These are phyloP conservation scores for Xylariaceae sp. DNA, from an alignment of 2,329 filamentous ascomycete genomes.

Conservation along the genomic window DNA sequence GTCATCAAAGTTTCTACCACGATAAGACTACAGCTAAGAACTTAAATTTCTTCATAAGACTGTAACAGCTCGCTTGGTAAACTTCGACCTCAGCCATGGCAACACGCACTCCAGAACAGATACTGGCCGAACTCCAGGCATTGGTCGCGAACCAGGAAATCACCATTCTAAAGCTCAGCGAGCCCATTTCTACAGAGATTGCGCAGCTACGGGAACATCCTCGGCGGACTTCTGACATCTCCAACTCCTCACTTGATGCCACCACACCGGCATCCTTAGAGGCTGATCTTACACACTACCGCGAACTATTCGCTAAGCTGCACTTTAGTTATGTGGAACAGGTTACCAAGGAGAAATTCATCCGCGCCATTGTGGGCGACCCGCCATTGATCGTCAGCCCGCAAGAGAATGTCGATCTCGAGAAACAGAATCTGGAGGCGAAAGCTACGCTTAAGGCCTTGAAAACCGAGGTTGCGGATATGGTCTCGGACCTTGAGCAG, in stretches of 20 bases:
- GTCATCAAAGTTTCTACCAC: too few species aligned
- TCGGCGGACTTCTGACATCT: conserved; percentile 74
- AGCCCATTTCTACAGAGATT: conserved; percentile 68
- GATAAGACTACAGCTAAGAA: too few species aligned
- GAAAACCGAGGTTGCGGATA: conserved; percentile 77
- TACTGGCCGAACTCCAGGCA: conserved; percentile 56
- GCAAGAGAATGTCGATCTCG: conserved; percentile 80
- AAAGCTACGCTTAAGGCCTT: conserved; percentile 80
- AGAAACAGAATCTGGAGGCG: conserved; percentile 68
- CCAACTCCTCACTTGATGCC: conserved; percentile 66
- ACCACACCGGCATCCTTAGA: conserved; percentile 78
- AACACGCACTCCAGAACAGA: conserved; percentile 44
- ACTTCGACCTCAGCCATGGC: conserved; percentile 28
- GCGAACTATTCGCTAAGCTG: conserved; percentile 93
- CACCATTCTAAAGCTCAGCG: conserved; percentile 77
- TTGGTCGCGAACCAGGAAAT: conserved; percentile 66
- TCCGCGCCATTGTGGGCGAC: conserved; percentile 89
- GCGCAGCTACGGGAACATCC: conserved; percentile 45
- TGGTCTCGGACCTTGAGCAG: conserved; percentile 74
- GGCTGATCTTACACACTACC: conserved; percentile 87
- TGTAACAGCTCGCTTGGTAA: not conserved
- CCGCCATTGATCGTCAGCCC: conserved; percentile 84
- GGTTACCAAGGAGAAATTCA: conserved; percentile 97
- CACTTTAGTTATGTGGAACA: conserved; percentile 98
- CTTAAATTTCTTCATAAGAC: not conserved